phyloP scores from a whole-genome alignment of 305 asterid species.

The Ajuga reptans region DNA sequence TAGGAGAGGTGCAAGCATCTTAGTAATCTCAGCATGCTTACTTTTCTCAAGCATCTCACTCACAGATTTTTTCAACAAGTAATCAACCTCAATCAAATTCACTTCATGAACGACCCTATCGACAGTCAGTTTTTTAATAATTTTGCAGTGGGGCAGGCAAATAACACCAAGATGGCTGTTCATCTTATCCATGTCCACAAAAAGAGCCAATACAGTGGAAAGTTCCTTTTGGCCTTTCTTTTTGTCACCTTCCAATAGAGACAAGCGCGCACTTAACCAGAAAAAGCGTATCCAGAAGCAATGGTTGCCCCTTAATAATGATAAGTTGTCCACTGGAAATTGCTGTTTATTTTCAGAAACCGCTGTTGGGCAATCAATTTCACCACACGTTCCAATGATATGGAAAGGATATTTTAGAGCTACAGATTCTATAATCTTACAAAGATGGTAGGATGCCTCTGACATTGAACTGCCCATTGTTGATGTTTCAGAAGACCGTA shows the following conservation, averaged over 20 bases:
- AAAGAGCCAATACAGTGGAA: slow-evolving; percentile 54
- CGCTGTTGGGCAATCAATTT: slow-evolving; percentile 28
- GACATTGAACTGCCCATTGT: slow-evolving; percentile 44
- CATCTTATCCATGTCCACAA: slow-evolving; percentile 43
- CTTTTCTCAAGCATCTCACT: slow-evolving; percentile 64
- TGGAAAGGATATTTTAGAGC: slow-evolving; percentile 59
- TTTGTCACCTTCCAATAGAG: slow-evolving; percentile 69
- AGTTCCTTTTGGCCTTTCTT: slow-evolving; percentile 67
- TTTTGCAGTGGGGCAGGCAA: slow-evolving; percentile 77
- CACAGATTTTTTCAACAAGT: slow-evolving; percentile 66
- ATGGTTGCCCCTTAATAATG: slow-evolving; percentile 39
- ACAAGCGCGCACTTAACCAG: slow-evolving; percentile 86
- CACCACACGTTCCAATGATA: slow-evolving; percentile 28
- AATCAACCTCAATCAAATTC: slow-evolving; percentile 69
- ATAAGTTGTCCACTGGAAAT: slow-evolving; percentile 27
- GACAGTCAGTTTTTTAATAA: slow-evolving; percentile 45
- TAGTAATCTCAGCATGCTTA: slow-evolving; percentile 62
- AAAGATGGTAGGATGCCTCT: slow-evolving; percentile 79
- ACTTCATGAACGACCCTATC: slow-evolving; percentile 70
- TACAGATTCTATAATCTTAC: slow-evolving; percentile 77
- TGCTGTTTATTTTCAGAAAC: slow-evolving; percentile 32
- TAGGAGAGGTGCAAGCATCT: slow-evolving; percentile 73
- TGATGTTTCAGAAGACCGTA: slow-evolving; percentile 47
- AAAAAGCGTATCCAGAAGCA: slow-evolving; percentile 88
- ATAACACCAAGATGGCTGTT: slow-evolving; percentile 39